Percentiles rank a stretch among this genome's conserved stretches.
Evolutionary conservation across 1,284 basidiomycete genomes (phyloP).

Genomic region (Papiliotrema fonsecae): DNA sequence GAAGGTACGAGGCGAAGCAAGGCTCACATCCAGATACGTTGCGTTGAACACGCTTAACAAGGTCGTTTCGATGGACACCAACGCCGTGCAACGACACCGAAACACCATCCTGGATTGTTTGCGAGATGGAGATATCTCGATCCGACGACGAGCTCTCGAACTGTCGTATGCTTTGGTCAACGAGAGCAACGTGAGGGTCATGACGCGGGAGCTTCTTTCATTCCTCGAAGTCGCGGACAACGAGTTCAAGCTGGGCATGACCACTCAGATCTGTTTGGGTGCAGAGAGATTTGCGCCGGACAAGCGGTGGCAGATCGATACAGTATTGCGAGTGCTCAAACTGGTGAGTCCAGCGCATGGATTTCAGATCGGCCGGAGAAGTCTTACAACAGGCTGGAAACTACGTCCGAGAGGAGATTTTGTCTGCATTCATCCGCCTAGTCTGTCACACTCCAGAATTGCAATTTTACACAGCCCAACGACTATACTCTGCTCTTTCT

Average conservation of each 20-base stretch:
- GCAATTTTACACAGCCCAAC: slow-evolving; percentile 91
- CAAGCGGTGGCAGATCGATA: slow-evolving; percentile 99
- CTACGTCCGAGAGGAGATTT: slow-evolving; percentile 93
- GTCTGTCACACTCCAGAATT: slow-evolving; percentile 96
- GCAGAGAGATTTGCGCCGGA: slow-evolving; percentile 97
- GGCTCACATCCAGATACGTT: slow-evolving; percentile 67
- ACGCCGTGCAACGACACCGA: slow-evolving; percentile 95
- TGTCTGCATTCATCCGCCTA: slow-evolving; percentile 90
- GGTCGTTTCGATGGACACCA: slow-evolving; percentile 96
- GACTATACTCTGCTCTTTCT: slow-evolving; percentile 81
- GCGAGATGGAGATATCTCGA: slow-evolving; percentile 97
- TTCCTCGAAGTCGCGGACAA: slow-evolving; percentile 98
- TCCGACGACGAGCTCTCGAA: slow-evolving; percentile 91
- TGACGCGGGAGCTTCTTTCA: slow-evolving; percentile 86
- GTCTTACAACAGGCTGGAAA: slow-evolving; percentile 76
- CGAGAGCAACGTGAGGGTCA: slow-evolving; percentile 86
- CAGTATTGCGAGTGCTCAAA: slow-evolving; percentile 86
- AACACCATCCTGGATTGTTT: slow-evolving; percentile 98
- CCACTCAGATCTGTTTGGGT: slow-evolving; percentile 92
- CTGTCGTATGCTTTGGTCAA: slow-evolving; percentile 97
- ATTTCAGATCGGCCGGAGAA: too few species aligned
- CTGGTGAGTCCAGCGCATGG: too few species aligned
- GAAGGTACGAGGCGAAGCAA: not conserved
- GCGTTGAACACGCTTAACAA: slow-evolving; percentile 98
- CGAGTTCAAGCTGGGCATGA: slow-evolving; percentile 97